Evolutionary conservation across 306 rosid genomes (phyloP), one percentile per base, ranked within the genome.

Genomic region (Casuarina equisetifolia): DNA sequence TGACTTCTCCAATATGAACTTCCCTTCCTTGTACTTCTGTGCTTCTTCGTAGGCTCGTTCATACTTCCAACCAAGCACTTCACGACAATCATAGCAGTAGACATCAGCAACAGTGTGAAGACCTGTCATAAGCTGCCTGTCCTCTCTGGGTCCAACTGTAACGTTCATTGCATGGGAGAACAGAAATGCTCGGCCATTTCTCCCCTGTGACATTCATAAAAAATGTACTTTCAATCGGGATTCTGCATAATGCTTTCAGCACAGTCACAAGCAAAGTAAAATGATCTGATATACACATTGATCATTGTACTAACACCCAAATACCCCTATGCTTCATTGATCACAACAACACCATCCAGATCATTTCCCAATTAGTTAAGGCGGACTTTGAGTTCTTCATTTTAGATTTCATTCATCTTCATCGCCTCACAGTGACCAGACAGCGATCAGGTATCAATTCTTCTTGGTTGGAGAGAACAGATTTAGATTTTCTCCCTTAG

Each of bases 161-260:
- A 84, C 15, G 63, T 84, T 84, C 88, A 81, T 79, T 69, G 81
- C 75, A 13, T 82, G 86, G 42, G 80, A 73, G 79, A 91, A 89
- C 83, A 91, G 70, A 83, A 91, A 91, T 5, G 86, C 94, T 82
- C 94, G 76, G 20, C 93, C 92, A 82, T 84, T 85, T 79, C 88
- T 89, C 72, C 93, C 96, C 96, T 91, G 42, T 1, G 44, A 64
- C 72, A 25, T 15, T 19, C 3, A 0, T 8, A 59, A 78, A 76
- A 79, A 74, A 78, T 69, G 69, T 3, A 80, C 50, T 9, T 66
- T 57, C 1, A 17, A 49, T 39, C 32, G 32, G 51, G 17, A 10
- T 38, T 79, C 46, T 73, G 69, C 63, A 35, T 25, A 78, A 19
- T 59, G 38, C 39, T 73, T 49, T 58, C 74, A 69, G 55, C 32